Conservation (phyloP, 108 stramenopile species). For the Stephanodiscus minutulus region DNA sequence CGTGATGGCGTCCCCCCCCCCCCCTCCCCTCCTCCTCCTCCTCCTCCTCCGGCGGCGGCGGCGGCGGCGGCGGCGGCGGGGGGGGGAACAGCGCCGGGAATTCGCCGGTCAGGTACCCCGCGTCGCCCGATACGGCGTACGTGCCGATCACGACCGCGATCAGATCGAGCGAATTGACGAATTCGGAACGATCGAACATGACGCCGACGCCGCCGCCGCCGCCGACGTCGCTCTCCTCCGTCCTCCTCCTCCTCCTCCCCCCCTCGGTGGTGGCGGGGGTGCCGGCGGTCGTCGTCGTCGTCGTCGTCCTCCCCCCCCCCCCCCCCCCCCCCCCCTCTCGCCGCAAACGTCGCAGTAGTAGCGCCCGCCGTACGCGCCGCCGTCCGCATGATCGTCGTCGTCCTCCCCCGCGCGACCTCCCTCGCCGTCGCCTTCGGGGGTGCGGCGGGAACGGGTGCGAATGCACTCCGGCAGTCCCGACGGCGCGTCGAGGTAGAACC, state of each 20-base stretch:
- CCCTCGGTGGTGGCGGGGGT: conserved; percentile 40
- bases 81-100: conserved; percentile 50
- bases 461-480: conserved; percentile 33
- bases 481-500: conserved; percentile 51
- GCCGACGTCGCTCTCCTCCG: too few relatives aligned
- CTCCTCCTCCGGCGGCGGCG: background rate
- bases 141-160: conserved; percentile 73
- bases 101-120: conserved; percentile 30
- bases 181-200: conserved; percentile 62
- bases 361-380: background rate
- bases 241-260: too few relatives aligned
- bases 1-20: background rate
- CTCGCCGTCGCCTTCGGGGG: background rate
- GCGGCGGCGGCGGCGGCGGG: conserved; percentile 2
- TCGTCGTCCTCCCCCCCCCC: background rate
- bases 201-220: too few relatives aligned
- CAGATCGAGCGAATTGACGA: conserved; percentile 66
- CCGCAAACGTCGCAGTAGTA: conserved; percentile 45
- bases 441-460: too few relatives aligned
- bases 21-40: conserved; percentile 18
- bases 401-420: background rate
- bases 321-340: conserved; percentile 3
- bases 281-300: background rate
- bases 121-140: conserved; percentile 54
- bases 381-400: background rate